Evolutionary conservation across 768 basidiomycete genomes (phyloP), one percentile per base, ranked within the genome.

Genomic region (Trametes elegans): DNA sequence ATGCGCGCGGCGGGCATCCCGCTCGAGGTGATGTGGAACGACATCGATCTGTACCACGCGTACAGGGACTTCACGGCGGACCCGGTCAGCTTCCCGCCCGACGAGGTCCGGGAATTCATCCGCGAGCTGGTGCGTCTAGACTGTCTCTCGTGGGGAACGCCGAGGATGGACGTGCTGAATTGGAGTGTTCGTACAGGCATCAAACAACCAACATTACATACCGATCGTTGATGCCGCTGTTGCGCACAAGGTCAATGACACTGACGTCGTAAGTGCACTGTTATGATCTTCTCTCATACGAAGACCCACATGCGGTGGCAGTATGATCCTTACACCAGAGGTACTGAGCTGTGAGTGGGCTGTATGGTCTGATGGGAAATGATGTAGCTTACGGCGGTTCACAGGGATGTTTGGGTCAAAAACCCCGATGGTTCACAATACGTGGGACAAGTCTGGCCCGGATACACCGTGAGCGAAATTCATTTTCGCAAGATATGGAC

Each of bases 11-110:
- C 87, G 0, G 74, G 80, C 45, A 81, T 93, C 53, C 90, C 89
- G 18, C 75, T 91, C 3, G 88, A 93, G 79, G 83, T 81, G 29
- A 85, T 86, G 76, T 89, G 87, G 87, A 88, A 84, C 62, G 87
- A 88, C 59, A 86, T 89, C 49, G 87, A 89, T 67, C 53, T 88
- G 43, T 88, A 87, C 59, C 81, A 87, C 60, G 79, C 84, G n/a
- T 74, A 76, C 31, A 76, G 87, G 10, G 87, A 86, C 67, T 87
- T 87, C 59, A 88, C 87, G 5, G 68, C 76, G 3, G 86, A 88
- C 65, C 85, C 85, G 14, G 77, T 81, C 24, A 78, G 72, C 38
- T 89, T 81, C 73, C 80, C 85, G 2, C 70, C 64, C 10, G 74
- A 79, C 8, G 79, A 82, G 55, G 67, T 87, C 59, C 70, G 71